Base-by-base conservation (phyloP, 2,329 filamentous ascomycete genomes). In the Emericellopsis cladophorae region DNA sequence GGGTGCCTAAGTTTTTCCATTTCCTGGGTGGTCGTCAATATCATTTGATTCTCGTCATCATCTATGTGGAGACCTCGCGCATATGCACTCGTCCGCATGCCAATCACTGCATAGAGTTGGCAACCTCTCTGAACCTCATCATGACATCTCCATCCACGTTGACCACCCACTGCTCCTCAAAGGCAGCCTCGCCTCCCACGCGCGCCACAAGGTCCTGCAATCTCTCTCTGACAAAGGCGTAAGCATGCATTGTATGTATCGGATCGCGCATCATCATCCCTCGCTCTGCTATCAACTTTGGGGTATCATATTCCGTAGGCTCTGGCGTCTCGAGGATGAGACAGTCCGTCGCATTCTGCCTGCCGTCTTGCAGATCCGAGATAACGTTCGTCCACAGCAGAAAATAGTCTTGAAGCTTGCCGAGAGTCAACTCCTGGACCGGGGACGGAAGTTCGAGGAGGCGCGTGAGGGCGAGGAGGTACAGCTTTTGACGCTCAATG, bases 71-170 rank as follows among this genome's bases (percentile, higher is more conserved):
- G 26, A 9, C 12, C 26, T 12, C 12, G 12, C 4, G 12, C 26
- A 21, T 21, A 3, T 21, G 18, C 18, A 21, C 18, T 21, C 4
- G 18, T 21, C 18, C 18, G 18, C 18, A 21, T 21, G 18, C 18
- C 18, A 21, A 29, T 29, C 26, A 41, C 12, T 41, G 32, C 40
- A 41, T 41, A 12, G 16, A 21, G 33, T 33, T 41, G 24, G 40
- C 40, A 11, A 41, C 32, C 12, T 26, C 22, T 21, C 40, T 31
- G 32, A 88, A 90, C n/a, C 68, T 74, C 10, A 65, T 65, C 45
- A 90, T 50, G 14, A 89, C 73, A 44, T 88, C 79, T 49, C 69
- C 70, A 56, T 92, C 85, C 22, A 92, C 82, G 46, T 88, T 84
- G n/a, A 68, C 68, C 12, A 78, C 60, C 76, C 80, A 89, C 39